Evolutionary conservation across 768 basidiomycete genomes (phyloP), one percentile per base, ranked within the genome.

Genomic region (Lentinula edodes): DNA sequence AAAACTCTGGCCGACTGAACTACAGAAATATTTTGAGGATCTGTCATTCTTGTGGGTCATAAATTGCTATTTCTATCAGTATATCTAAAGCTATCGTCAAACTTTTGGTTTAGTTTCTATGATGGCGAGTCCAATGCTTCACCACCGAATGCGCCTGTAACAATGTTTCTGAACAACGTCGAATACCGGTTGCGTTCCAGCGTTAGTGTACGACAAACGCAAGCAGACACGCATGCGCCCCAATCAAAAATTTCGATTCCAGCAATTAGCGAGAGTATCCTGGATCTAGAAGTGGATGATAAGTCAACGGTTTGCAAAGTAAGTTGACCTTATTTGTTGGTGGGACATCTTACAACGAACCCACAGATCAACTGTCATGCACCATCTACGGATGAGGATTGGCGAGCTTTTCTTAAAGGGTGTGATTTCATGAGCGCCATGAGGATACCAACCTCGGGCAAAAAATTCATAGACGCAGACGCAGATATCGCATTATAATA

Each of bases 231-330:
- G 15, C 65, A 56, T 32, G n/a, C 48, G 13, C 34, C 48, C 18
- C 5, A 34, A 38, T 16, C 35, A 52, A 20, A 51, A 13, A 43
- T 41, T 18, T 34, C 60, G 6, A 64, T 62, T 20, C 42, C 62
- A 45, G 68, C 74, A 38, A 66, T 74, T 28, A 77, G 68, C 34
- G 88, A 89, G 68, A 84, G 76, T 58, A 66, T 75, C 13, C 61
- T 81, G 12, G 86, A 88, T 65, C 70, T 83, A 20, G 86, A 86
- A 65, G 82, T 76, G 60, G 76, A 77, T 23, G 77, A 85, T 61
- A 80, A 78, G 66, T 75, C 72, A 18, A 76, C 78, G 15, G 66
- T 74, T 15, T 89, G 85, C 70, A 75, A 84, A 79, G 89, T 89
- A 68, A 60, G 76, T 46, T 34, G 18, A 20, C 23, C 6, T 34